Evolutionary conservation across 192 early-diverging fungal species (phyloP), one percentile per base, ranked within the genome.

Genomic region (Coemansia guatemalensis): DNA sequence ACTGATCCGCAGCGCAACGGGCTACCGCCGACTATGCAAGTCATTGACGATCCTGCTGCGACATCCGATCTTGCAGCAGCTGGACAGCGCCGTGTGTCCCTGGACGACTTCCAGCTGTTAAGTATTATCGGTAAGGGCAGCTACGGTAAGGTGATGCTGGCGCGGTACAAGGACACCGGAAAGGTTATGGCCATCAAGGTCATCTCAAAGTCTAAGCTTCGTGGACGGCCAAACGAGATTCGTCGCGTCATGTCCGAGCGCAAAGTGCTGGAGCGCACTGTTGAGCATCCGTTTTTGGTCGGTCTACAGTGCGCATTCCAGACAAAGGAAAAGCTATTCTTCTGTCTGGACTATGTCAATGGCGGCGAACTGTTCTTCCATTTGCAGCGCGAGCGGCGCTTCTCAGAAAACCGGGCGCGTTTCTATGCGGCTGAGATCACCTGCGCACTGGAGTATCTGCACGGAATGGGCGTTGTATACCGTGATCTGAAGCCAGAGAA

Each of bases 401-500:
- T 91, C 62, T 62, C 72, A 3, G 85, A 88, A 59, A 85, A 86
- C 32, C 70, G 87, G 5, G 84, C 88, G 1, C 78, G 77, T 48
- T 91, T 91, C 58, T 84, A 84, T 27, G 80, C 75, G 8, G 83
- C 83, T 1, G 83, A 84, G 61, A 83, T 83, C n/a, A 77, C 82
- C 6, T 79, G 68, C 44, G 78, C 84, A 6, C 82, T 71, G 56
- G 82, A 65, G 77, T 96, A 98, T 60, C 65, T 98, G 26, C 96
- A 98, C 60, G 82, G 84, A 2, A 89, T 93, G 84, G 96, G 92
- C 27, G 95, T 98, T 7, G 94, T 93, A 7, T 95, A 98, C 65
- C 88, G 88, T 21, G 87, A 91, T 39, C 80, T 89, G 52, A 89
- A 88, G 63, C 88, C 88, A 17, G 87, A 98, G 77, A 98, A 98